A percentile compares a stretch with the other conserved stretches of the same genome.
phyloP scores from a whole-genome alignment of 2,329 filamentous ascomycete species.

The Nigrospora osmanthi region DNA sequence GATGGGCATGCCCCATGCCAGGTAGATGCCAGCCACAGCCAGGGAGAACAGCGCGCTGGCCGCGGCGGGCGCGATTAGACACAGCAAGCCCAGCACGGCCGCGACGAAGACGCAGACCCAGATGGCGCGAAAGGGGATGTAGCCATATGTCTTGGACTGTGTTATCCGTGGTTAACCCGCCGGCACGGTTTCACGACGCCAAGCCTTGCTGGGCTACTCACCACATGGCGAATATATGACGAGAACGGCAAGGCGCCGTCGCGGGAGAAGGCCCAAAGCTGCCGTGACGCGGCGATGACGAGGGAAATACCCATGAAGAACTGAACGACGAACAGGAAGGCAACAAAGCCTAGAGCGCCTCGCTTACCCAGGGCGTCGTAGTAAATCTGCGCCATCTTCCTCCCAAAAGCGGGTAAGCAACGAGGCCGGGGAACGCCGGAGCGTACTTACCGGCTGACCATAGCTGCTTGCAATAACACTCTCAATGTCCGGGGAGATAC shows the following conservation, averaged over 20 bases:
- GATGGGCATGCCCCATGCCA: background rate
- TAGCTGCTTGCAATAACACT: background rate
- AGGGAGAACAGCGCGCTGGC: background rate
- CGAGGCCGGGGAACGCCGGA: background rate
- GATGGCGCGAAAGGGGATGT: background rate
- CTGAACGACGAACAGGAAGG: background rate
- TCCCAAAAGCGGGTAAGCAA: too few relatives aligned
- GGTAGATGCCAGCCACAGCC: background rate
- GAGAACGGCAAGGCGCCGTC: background rate
- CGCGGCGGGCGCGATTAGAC: background rate
- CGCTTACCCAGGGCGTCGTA: background rate
- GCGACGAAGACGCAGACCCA: background rate
- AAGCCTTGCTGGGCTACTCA: background rate
- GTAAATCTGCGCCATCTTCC: conserved; percentile 1
- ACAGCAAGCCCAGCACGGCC: background rate
- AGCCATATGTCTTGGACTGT: background rate
- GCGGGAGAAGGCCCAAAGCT: background rate
- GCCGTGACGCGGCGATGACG: background rate
- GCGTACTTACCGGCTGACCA: background rate
- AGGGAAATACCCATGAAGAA: conserved; percentile 1
- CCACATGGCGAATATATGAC: background rate
- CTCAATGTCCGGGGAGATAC: background rate
- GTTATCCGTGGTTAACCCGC: too few relatives aligned
- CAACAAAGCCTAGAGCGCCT: background rate
- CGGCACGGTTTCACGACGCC: too few relatives aligned